A percentile compares a stretch with the other conserved stretches of the same genome.
These are phyloP conservation scores for Trichaptum fuscoviolaceum DNA, from an alignment of 768 basidiomycete species.

Conservation along the genomic window DNA sequence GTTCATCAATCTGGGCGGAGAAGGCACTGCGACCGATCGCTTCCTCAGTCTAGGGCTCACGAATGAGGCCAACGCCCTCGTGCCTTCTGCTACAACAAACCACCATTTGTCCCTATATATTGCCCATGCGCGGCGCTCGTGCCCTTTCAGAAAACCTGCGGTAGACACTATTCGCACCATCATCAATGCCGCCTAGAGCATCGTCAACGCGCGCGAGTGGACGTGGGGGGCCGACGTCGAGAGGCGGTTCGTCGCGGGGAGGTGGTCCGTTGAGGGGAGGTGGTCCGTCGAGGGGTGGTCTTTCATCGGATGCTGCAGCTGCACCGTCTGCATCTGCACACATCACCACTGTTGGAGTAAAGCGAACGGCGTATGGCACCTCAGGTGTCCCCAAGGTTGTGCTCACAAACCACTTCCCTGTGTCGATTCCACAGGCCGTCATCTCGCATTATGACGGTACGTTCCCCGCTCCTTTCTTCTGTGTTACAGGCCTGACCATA, in stretches of 20 bases:
- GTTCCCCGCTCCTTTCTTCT: constrained; percentile 20
- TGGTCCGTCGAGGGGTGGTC: constrained; percentile 20
- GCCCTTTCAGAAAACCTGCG: not conserved
- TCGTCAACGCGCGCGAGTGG: constrained; percentile 6
- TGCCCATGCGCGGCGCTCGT: too few species aligned
- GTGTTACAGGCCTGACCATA: not conserved
- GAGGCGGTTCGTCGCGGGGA: constrained; percentile 11
- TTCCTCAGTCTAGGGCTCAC: not conserved
- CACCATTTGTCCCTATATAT: not conserved
- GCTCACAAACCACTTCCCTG: constrained; percentile 58
- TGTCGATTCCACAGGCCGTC: constrained; percentile 52
- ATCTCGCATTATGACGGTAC: constrained; percentile 80
- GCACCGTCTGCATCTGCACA: constrained; percentile 33
- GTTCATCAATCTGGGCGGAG: not conserved
- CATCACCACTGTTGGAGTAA: constrained; percentile 58
- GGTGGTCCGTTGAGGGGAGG: constrained; percentile 11
- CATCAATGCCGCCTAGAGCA: constrained; percentile 16
- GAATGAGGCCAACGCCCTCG: not conserved
- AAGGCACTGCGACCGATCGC: not conserved
- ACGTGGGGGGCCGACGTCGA: constrained; percentile 17
- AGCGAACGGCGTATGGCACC: constrained; percentile 57
- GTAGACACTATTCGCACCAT: not conserved
- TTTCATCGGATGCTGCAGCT: constrained; percentile 5
- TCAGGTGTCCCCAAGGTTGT: constrained; percentile 43
- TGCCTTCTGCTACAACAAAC: not conserved